These are phyloP conservation scores for Rubia peregrina DNA, from an alignment of 305 asterid genomes.

Conservation along the genomic window DNA sequence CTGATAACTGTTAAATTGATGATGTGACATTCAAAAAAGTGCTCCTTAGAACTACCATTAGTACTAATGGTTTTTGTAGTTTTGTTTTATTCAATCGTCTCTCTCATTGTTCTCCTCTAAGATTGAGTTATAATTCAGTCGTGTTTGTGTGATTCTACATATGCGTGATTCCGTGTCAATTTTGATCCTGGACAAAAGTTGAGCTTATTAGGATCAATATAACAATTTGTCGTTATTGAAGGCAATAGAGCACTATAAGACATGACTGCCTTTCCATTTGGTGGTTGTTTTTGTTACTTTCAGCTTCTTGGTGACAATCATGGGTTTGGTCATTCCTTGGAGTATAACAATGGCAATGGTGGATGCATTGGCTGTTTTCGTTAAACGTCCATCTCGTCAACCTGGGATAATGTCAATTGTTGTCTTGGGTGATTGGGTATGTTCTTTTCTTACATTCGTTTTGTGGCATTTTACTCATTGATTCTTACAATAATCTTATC, in stretches of 20 bases:
- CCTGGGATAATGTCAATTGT: slow-evolving; percentile 51
- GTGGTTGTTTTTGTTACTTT: slow-evolving; percentile 10
- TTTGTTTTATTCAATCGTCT: neutral
- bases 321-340: slow-evolving; percentile 93
- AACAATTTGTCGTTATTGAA: neutral
- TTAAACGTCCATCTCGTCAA: slow-evolving; percentile 56
- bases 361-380: slow-evolving; percentile 57
- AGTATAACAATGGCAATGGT: slow-evolving; percentile 75
- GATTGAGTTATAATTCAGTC: neutral
- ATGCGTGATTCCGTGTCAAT: neutral
- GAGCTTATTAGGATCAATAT: neutral
- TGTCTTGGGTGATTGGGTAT: slow-evolving; percentile 88
- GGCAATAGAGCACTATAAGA: neutral
- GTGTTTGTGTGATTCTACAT: neutral
- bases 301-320: slow-evolving; percentile 89
- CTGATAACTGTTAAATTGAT: neutral
- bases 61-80: neutral
- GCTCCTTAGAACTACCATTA: neutral
- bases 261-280: neutral
- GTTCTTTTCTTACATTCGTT: slow-evolving; percentile 9
- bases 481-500: no score
- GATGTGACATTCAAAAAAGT: neutral
- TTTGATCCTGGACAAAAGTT: neutral
- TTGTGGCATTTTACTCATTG: neutral
- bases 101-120: neutral